Evolutionary conservation across 2,329 filamentous ascomycete species (phyloP), one percentile per base, ranked within the genome.

Genomic region (Aspergillus carbonarius): DNA sequence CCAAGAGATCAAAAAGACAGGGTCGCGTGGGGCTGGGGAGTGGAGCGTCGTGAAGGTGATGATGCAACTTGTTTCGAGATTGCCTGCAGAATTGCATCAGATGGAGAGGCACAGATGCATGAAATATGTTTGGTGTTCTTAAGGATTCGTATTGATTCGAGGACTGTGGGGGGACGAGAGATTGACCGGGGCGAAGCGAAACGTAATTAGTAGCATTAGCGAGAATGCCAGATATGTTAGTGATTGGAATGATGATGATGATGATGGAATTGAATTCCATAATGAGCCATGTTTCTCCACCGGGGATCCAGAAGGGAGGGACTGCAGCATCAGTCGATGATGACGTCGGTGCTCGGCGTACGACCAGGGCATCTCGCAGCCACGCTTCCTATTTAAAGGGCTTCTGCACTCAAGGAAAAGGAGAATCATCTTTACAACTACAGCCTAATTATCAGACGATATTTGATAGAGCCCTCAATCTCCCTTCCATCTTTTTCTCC

Each of bases 31-130:
- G 51, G 27, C 40, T 62, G 20, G 54, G 40, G 32, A 57, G 63
- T 65, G 64, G 60, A 56, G 57, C 42, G 18, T 59, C 55, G 61
- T 64, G 62, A 63, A 58, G 60, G 42, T 39, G 44, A 59, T 60
- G 59, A 60, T 60, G 59, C 56, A 60, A 63, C 15, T 42, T 27
- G 49, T 44, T 5, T 10, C 47, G n/a, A 53, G 53, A 47, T 27
- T 34, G 27, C n/a, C 51, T 47, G 58, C 32, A 42, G 34, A 10
- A 59, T 59, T 62, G 57, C 54, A 57, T 62, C 51, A 59, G 50
- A 58, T 30, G 46, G 39, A 54, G 15, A 54, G 30, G 46, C 23
- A 32, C 25, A 20, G 13, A 39, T 44, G 54, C 25, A 32, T 35
- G 10, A 13, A 32, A 30, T 42, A 37, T n/a, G 35, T 30, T 18